Percentiles rank a stretch among this genome's conserved stretches.
Evolutionary conservation across 2,329 filamentous ascomycete genomes (phyloP).

Genomic region (Cryphonectria parasitica): DNA sequence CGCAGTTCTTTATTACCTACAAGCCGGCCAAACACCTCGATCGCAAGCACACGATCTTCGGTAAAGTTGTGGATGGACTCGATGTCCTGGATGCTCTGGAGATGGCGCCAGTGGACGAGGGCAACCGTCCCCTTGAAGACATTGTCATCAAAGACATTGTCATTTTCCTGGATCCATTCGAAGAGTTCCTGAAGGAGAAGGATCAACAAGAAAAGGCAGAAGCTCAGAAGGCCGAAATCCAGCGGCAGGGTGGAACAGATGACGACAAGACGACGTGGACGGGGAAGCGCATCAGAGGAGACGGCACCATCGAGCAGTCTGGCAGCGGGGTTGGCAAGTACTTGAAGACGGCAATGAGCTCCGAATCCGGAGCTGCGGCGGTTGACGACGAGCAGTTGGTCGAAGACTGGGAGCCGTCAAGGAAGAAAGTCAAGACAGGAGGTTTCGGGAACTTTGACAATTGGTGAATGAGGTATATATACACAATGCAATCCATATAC

Average conservation of each 20-base stretch:
- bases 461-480: constrained; percentile 61
- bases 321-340: constrained; percentile 75
- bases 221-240: constrained; percentile 64
- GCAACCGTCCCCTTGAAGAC: constrained; percentile 74
- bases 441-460: constrained; percentile 95
- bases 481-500: constrained; percentile 10
- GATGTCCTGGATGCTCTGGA: constrained; percentile 78
- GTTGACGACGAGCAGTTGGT: constrained; percentile 60
- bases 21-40: constrained; percentile 83
- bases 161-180: constrained; percentile 92
- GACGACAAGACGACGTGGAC: constrained; percentile 96
- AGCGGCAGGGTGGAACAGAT: constrained; percentile 71
- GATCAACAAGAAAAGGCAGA: constrained; percentile 63
- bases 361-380: constrained; percentile 25
- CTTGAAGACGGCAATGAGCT: constrained; percentile 62
- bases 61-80: constrained; percentile 76
- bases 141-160: constrained; percentile 82
- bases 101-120: constrained; percentile 73
- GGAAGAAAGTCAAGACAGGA: constrained; percentile 78
- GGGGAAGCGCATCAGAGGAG: constrained; percentile 79
- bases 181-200: constrained; percentile 83
- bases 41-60: constrained; percentile 97
- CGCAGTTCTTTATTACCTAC: constrained; percentile 94
- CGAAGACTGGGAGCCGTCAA: constrained; percentile 69
- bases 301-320: constrained; percentile 58